A percentile compares a stretch with the other conserved stretches of the same genome.
Conservation (phyloP, 2,329 filamentous ascomycete species). For the Apiospora aurea region DNA sequence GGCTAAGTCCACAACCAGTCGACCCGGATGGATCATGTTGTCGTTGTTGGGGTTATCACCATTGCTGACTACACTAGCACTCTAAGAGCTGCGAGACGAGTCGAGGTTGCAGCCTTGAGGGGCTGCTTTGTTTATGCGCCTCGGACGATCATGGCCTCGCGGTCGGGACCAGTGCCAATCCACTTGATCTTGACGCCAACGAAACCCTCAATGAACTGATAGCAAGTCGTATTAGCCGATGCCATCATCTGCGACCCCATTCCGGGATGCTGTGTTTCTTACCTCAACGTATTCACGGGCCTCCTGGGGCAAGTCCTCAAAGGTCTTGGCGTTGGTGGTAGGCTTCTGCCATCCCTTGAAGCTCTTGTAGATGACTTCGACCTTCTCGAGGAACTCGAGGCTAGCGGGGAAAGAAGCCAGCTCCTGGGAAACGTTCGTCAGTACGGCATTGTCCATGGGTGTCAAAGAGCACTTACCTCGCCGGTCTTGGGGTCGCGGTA, state of each 20-base stretch:
- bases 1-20: background rate
- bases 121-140: slow-evolving; percentile 1
- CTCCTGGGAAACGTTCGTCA: slow-evolving; percentile 34
- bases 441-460: background rate
- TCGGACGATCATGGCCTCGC: slow-evolving; percentile 67
- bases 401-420: slow-evolving; percentile 72
- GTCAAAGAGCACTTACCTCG: slow-evolving; percentile 35
- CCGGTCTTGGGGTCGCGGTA: slow-evolving; percentile 63
- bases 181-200: slow-evolving; percentile 68
- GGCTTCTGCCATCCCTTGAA: slow-evolving; percentile 73
- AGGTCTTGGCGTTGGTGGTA: slow-evolving; percentile 67
- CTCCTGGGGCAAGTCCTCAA: slow-evolving; percentile 67
- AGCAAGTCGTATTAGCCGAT: slow-evolving; percentile 20
- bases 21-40: background rate
- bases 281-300: slow-evolving; percentile 53
- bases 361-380: slow-evolving; percentile 72
- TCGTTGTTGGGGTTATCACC: background rate
- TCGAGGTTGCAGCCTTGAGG: background rate
- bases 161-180: slow-evolving; percentile 71
- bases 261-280: slow-evolving; percentile 56
- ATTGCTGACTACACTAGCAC: background rate
- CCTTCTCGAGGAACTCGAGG: slow-evolving; percentile 61
- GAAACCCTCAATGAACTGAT: slow-evolving; percentile 67
- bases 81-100: background rate
- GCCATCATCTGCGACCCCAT: slow-evolving; percentile 40